Percentiles rank a stretch among this genome's conserved stretches.
phyloP scores from a whole-genome alignment of 805 yeast species.

The Candida patagonica region DNA sequence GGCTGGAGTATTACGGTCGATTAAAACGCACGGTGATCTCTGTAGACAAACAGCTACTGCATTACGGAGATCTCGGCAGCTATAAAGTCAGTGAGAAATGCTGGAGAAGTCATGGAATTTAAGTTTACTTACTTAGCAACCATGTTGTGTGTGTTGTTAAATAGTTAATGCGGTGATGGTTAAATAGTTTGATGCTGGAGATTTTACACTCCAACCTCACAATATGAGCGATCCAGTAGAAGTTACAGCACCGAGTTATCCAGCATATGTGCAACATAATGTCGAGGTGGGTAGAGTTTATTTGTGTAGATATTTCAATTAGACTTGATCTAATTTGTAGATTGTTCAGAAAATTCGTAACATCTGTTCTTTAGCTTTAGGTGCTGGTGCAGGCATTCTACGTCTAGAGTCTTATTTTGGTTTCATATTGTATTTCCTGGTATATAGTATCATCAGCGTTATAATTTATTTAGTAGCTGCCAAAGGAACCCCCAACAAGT shows the following conservation, averaged over 20 bases:
- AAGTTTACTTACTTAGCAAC: slow-evolving; percentile 12
- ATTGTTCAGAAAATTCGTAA: slow-evolving; percentile 30
- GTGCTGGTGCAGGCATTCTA: slow-evolving; percentile 47
- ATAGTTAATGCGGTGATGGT: not conserved
- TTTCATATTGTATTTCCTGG: slow-evolving; percentile 37
- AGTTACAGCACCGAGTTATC: slow-evolving; percentile 11
- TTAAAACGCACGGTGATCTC: slow-evolving; percentile 90
- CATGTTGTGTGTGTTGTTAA: slow-evolving; percentile 4
- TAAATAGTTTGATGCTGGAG: not conserved
- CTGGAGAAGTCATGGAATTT: not conserved
- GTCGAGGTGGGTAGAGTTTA: not conserved
- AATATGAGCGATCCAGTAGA: not conserved
- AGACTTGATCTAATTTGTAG: slow-evolving; percentile 7
- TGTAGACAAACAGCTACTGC: slow-evolving; percentile 96
- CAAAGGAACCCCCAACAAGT: slow-evolving; percentile 29
- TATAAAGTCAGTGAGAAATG: slow-evolving; percentile 21
- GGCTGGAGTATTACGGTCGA: slow-evolving; percentile 82
- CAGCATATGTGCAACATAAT: slow-evolving; percentile 8
- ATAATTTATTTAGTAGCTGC: slow-evolving; percentile 30
- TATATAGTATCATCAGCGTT: slow-evolving; percentile 29
- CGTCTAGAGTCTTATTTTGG: slow-evolving; percentile 43
- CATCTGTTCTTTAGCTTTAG: slow-evolving; percentile 40
- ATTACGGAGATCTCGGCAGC: slow-evolving; percentile 88
- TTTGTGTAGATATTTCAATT: not conserved
- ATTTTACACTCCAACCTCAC: not conserved